Evolutionary conservation across 805 yeast genomes (phyloP).

Genomic region (Monosporozyma servazzii): DNA sequence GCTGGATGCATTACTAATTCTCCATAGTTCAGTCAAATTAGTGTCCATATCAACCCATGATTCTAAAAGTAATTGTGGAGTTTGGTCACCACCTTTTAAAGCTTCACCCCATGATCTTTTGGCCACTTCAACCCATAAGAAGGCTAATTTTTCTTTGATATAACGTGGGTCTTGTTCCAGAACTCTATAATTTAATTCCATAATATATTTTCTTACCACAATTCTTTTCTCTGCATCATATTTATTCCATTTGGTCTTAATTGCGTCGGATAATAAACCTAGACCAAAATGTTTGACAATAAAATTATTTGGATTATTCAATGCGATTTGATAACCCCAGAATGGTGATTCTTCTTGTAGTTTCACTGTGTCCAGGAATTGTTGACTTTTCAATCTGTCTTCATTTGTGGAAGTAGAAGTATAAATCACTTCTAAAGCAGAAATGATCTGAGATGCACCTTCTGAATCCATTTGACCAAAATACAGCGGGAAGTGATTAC

Average conservation of each 20-base stretch:
- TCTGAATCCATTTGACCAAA: constrained; percentile 43
- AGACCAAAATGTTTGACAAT: constrained; percentile 88
- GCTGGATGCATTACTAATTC: constrained; percentile 48
- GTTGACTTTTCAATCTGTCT: constrained; percentile 48
- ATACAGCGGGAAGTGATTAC: no score
- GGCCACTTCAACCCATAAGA: constrained; percentile 83
- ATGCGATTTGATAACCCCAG: constrained; percentile 85
- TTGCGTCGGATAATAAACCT: constrained; percentile 65
- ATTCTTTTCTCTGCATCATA: constrained; percentile 51
- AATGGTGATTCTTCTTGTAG: constrained; percentile 73
- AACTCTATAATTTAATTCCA: constrained; percentile 61
- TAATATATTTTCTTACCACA: constrained; percentile 75
- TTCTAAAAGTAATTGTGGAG: constrained; percentile 38
- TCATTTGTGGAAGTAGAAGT: constrained; percentile 53
- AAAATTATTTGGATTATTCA: constrained; percentile 47
- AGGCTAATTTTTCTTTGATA: constrained; percentile 80
- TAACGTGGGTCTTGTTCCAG: constrained; percentile 73
- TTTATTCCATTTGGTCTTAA: constrained; percentile 43
- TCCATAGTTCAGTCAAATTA: constrained; percentile 70
- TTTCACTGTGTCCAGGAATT: constrained; percentile 68
- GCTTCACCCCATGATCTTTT: constrained; percentile 85
- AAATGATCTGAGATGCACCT: constrained; percentile 65
- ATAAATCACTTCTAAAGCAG: constrained; percentile 70
- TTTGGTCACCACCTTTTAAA: constrained; percentile 31
- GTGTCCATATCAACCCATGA: constrained; percentile 89